phyloP scores from a whole-genome alignment of 1,284 basidiomycete genomes.

The Trichosporon ovoides region DNA sequence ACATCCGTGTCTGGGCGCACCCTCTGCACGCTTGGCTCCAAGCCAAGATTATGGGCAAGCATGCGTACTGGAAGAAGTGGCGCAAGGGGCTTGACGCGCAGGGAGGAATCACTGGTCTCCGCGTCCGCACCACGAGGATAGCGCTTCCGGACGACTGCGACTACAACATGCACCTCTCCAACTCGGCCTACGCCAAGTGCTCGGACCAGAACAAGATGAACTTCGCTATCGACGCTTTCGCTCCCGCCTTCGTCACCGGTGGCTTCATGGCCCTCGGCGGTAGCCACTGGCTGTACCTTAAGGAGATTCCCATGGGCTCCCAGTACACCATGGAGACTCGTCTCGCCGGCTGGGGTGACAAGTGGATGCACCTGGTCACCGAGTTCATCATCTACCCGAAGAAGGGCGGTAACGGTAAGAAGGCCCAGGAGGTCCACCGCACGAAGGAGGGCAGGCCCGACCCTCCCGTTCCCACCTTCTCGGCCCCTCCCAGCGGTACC shows the following conservation, averaged over 20 bases:
- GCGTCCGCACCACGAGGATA: slow-evolving; percentile 26
- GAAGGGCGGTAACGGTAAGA: slow-evolving; percentile 48
- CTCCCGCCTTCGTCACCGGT: slow-evolving; percentile 60
- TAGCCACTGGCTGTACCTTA: slow-evolving; percentile 67
- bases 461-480: slow-evolving; percentile 8
- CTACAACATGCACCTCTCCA: slow-evolving; percentile 48
- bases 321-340: slow-evolving; percentile 65
- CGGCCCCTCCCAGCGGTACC: slow-evolving; percentile 12
- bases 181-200: slow-evolving; percentile 51
- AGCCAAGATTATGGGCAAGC: slow-evolving; percentile 26
- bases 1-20: slow-evolving; percentile 38
- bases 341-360: slow-evolving; percentile 70
- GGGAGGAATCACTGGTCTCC: slow-evolving; percentile 29
- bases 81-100: slow-evolving; percentile 20
- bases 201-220: slow-evolving; percentile 55
- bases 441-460: slow-evolving; percentile 14
- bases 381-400: slow-evolving; percentile 63
- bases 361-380: slow-evolving; percentile 68
- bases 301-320: slow-evolving; percentile 69
- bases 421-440: slow-evolving; percentile 10
- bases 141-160: slow-evolving; percentile 48
- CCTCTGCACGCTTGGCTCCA: slow-evolving; percentile 32
- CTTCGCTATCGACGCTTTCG: slow-evolving; percentile 55
- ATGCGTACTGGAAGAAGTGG: slow-evolving; percentile 32
- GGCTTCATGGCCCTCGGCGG: slow-evolving; percentile 67